Evolutionary conservation across 768 basidiomycete species (phyloP).

Genomic region (Psilocybe sp.): DNA sequence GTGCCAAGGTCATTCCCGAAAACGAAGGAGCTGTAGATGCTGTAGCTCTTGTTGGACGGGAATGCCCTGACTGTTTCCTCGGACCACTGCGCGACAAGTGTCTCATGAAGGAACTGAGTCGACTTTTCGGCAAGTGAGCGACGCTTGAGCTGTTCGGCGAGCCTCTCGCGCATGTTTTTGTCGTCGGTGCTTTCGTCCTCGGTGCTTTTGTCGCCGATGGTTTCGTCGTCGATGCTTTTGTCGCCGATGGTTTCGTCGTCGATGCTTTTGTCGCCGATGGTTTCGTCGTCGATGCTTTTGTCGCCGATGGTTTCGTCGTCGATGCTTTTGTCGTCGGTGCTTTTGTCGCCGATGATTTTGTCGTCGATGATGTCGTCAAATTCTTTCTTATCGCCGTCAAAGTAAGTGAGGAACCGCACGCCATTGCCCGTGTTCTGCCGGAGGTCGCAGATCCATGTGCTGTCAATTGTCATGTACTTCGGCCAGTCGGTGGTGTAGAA

Average conservation of each 20-base stretch:
- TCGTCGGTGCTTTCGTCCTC: no score
- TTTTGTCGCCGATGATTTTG: no score
- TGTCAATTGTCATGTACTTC: slow-evolving; percentile 2
- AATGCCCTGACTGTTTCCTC: slow-evolving; percentile 5
- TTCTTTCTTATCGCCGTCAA: slow-evolving; percentile 3
- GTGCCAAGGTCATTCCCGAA: slow-evolving; percentile 1
- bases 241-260: no score
- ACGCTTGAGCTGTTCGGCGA: slow-evolving; percentile 5
- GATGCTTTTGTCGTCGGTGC: no score
- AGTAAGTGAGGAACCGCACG: slow-evolving; percentile 6
- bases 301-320: no score
- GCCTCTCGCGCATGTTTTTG: no score
- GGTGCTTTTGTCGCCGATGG: no score
- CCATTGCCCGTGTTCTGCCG: slow-evolving; percentile 3
- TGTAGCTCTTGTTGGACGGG: slow-evolving; percentile 1
- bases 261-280: no score
- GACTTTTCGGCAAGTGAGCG: slow-evolving; percentile 4
- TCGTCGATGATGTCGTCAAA: slow-evolving; percentile 3
- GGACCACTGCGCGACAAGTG: slow-evolving; percentile 3
- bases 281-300: no score
- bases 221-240: no score
- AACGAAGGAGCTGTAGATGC: slow-evolving; percentile 5
- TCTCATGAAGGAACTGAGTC: slow-evolving; percentile 3
- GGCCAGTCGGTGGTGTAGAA: slow-evolving; percentile 6
- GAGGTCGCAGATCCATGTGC: slow-evolving; percentile 5